Evolutionary conservation across 1,139 yeast genomes (phyloP), one percentile per base, ranked within the genome.

Genomic region (Geotrichum carabidarum): DNA sequence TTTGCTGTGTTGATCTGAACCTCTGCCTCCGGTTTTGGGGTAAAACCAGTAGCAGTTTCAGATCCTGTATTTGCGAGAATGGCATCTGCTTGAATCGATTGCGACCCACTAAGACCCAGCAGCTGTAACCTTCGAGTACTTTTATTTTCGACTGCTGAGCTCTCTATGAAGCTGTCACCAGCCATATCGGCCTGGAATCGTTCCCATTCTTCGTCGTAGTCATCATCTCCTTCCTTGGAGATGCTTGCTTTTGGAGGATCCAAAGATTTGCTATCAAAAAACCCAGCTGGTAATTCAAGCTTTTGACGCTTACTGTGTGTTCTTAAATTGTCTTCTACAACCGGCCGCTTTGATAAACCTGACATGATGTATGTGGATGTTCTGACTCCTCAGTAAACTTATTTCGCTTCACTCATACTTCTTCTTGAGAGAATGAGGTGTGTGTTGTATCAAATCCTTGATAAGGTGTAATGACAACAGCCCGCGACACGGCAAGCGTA

Each of bases 251-350:
- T 12, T 14, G n/a, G 41, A 50, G 32, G 12, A 8, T 22, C 15
- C 36, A 41, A 12, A 5, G 49, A 8, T 18, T 12, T 31, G 31
- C 14, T 18, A 15, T 45, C 49, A 31, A 45, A 45, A 35, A 45
- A 45, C 1, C 42, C 49, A 18, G 34, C 18, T 8, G 49, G 49
- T 7, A 45, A 15, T 7, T 22, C 48, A 1, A 37, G 12, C 22
- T 50, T 50, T 8, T 37, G 31, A n/a, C 68, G 65, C 60, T 83
- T 88, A 46, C 40, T 46, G 5, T 94, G 82, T 51, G 83, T 88
- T 58, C 78, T 73, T 57, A 89, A 76, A 70, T 87, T 95, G 65
- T 86, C 86, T 64, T 90, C 82, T 1, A 96, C 88, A 12, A 89
- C 93, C 0, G 97, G 95, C 0, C 90, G 84, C 68, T 44, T 55